Evolutionary conservation across 148 eudicot genomes (phyloP).

Genomic region (Rheum nobile): DNA sequence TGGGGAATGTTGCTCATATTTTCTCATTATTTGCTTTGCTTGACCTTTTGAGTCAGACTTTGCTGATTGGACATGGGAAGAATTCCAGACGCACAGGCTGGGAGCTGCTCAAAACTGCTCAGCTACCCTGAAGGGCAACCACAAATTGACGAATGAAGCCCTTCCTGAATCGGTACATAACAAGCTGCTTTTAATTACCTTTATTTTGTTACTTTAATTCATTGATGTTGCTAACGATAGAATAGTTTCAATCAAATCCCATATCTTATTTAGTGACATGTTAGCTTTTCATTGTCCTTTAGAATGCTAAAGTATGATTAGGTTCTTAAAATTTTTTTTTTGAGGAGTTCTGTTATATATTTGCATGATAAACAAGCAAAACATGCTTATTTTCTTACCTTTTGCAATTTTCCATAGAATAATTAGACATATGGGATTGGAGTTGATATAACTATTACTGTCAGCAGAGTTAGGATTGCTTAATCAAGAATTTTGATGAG

Average conservation of each 20-base stretch:
- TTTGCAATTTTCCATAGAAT: background rate
- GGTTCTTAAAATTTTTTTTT: background rate
- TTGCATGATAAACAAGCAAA: background rate
- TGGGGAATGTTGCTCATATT: background rate
- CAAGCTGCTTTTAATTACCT: background rate
- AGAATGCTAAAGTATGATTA: background rate
- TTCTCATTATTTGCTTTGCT: conserved; percentile 2
- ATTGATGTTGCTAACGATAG: background rate
- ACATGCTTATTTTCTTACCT: background rate
- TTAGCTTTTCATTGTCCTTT: background rate
- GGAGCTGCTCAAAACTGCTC: conserved; percentile 99
- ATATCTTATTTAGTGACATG: background rate
- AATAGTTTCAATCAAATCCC: background rate
- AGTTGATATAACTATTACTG: background rate
- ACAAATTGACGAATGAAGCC: conserved; percentile 47
- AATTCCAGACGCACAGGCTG: conserved; percentile 51
- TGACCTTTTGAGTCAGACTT: conserved; percentile 34
- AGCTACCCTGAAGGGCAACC: conserved; percentile 78
- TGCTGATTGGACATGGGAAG: conserved; percentile 95
- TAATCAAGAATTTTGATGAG: background rate
- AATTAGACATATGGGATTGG: background rate
- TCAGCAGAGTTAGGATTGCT: background rate
- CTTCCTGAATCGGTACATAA: conserved; percentile 60
- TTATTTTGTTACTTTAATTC: background rate
- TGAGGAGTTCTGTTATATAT: background rate